Evolutionary conservation across 805 yeast genomes (phyloP).

Genomic region (Blastobotrys mokoenaii): DNA sequence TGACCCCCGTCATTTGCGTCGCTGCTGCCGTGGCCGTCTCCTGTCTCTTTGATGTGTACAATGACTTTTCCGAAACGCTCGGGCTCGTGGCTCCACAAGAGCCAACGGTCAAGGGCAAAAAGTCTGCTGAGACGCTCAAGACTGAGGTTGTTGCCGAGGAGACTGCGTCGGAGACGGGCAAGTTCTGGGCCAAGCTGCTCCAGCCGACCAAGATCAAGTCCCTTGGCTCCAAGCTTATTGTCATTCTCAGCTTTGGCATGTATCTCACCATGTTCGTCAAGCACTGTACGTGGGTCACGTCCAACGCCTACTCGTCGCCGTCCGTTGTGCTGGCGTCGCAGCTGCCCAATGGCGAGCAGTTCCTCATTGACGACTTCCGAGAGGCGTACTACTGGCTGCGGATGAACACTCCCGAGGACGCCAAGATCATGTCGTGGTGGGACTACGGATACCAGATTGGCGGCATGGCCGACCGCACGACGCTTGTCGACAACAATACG

Average conservation of each 20-base stretch:
- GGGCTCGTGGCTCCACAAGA: background rate
- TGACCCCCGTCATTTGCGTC: slow-evolving; percentile 94
- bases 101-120: slow-evolving; percentile 6
- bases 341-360: slow-evolving; percentile 76
- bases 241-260: slow-evolving; percentile 57
- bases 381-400: slow-evolving; percentile 99
- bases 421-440: slow-evolving; percentile 99
- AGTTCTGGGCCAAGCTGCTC: slow-evolving; percentile 13
- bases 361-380: slow-evolving; percentile 90
- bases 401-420: slow-evolving; percentile 94
- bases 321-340: slow-evolving; percentile 87
- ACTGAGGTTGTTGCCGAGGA: slow-evolving; percentile 2
- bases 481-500: slow-evolving; percentile 96
- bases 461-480: slow-evolving; percentile 99
- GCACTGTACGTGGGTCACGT: slow-evolving; percentile 97
- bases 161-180: slow-evolving; percentile 1
- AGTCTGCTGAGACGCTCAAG: slow-evolving; percentile 3
- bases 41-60: slow-evolving; percentile 71
- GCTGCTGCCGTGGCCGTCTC: slow-evolving; percentile 85
- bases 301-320: slow-evolving; percentile 93
- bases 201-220: slow-evolving; percentile 10
- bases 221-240: slow-evolving; percentile 49
- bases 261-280: slow-evolving; percentile 75
- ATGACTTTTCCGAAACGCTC: slow-evolving; percentile 38
- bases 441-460: slow-evolving; percentile 99